These are phyloP conservation scores for Phyllosticta citribraziliensis DNA, from an alignment of 2,329 filamentous ascomycete species.

Conservation along the genomic window DNA sequence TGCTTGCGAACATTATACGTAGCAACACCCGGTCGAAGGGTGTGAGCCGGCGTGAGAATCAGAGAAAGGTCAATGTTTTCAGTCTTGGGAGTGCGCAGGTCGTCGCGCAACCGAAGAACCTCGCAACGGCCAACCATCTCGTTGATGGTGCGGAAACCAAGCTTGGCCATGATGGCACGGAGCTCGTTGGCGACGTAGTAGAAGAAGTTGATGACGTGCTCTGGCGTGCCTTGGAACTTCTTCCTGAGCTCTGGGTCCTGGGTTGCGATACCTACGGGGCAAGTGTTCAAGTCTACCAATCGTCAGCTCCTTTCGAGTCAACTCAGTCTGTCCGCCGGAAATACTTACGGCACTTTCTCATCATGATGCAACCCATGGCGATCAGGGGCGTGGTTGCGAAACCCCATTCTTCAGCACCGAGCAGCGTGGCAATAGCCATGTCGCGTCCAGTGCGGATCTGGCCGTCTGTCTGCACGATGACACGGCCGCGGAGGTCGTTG, in stretches of 20 bases:
- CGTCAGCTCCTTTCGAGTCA: background rate
- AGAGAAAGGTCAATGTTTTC: slow-evolving; percentile 87
- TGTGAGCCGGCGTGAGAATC: slow-evolving; percentile 91
- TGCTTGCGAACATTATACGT: slow-evolving; percentile 98
- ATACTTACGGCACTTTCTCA: slow-evolving; percentile 60
- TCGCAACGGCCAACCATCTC: slow-evolving; percentile 96
- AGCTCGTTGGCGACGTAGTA: slow-evolving; percentile 96
- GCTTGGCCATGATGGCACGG: slow-evolving; percentile 90
- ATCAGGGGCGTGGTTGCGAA: slow-evolving; percentile 93
- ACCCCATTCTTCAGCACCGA: slow-evolving; percentile 96
- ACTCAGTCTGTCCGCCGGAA: background rate
- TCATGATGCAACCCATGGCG: slow-evolving; percentile 94
- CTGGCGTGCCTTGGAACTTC: slow-evolving; percentile 87
- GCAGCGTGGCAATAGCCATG: slow-evolving; percentile 85
- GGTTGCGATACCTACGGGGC: slow-evolving; percentile 89
- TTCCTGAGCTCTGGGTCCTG: slow-evolving; percentile 89
- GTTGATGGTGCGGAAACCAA: slow-evolving; percentile 90
- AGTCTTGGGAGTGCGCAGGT: slow-evolving; percentile 79
- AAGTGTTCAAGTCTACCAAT: slow-evolving; percentile 50
- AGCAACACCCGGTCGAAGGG: slow-evolving; percentile 83
- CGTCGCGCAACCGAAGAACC: slow-evolving; percentile 74
- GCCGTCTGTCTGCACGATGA: slow-evolving; percentile 92
- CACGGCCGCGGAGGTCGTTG: slow-evolving; percentile 90
- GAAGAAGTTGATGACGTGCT: slow-evolving; percentile 98
- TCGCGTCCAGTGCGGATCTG: slow-evolving; percentile 88